Percentiles rank a stretch among this genome's conserved stretches.
These are phyloP conservation scores for Rhazya stricta DNA, from an alignment of 257 asterid genomes.

Conservation along the genomic window DNA sequence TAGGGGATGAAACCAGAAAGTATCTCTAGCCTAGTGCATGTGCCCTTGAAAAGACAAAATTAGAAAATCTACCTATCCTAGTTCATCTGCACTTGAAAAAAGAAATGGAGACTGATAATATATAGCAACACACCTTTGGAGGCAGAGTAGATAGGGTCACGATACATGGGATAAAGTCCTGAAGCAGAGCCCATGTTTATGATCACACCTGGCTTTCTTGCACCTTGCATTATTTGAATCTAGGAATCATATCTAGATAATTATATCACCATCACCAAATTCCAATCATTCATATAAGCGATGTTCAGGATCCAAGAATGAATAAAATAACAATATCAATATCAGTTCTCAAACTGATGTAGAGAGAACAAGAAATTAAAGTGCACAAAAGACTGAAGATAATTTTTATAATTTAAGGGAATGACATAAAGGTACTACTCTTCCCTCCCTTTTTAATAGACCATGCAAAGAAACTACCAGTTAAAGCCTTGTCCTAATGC, in stretches of 20 bases:
- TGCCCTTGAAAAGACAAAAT: background rate
- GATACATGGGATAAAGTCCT: conserved; percentile 82
- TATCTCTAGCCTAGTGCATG: background rate
- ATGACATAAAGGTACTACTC: background rate
- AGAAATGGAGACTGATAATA: background rate
- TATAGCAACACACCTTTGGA: conserved; percentile 60
- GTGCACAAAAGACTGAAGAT: background rate
- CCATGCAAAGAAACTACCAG: background rate
- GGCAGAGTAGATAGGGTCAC: conserved; percentile 81
- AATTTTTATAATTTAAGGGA: background rate
- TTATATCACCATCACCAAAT: conserved; percentile 11
- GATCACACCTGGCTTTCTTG: conserved; percentile 72
- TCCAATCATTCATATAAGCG: background rate
- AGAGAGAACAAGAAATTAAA: background rate
- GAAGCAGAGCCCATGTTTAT: conserved; percentile 82
- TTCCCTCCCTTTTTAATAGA: background rate
- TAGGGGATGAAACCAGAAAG: background rate
- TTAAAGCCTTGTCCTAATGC: background rate
- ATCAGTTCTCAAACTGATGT: background rate
- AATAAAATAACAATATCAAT: background rate
- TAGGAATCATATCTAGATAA: conserved; percentile 35
- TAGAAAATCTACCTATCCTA: background rate
- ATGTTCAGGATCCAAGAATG: background rate
- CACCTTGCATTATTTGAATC: conserved; percentile 68
- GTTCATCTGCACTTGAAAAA: background rate